Percentiles rank a stretch among this genome's conserved stretches.
These are phyloP conservation scores for Tillandsia leiboldiana DNA, from an alignment of 176 grass and related monocot genomes.

Conservation along the genomic window DNA sequence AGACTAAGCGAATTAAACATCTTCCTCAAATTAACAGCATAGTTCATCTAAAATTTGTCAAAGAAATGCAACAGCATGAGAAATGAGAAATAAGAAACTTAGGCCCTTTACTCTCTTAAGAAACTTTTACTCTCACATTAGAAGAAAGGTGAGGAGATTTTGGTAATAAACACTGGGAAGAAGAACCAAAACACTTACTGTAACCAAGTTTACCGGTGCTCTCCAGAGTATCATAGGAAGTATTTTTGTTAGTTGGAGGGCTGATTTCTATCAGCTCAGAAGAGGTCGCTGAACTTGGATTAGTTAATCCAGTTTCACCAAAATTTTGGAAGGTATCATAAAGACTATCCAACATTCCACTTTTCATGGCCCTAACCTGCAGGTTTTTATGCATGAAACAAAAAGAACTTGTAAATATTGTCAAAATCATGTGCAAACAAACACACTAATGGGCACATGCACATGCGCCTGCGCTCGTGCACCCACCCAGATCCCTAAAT, in stretches of 20 bases:
- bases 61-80: neutral
- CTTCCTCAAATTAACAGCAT: neutral
- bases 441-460: neutral
- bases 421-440: too few species aligned
- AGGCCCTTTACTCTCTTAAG: neutral
- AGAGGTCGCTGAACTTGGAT: constrained; percentile 35
- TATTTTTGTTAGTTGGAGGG: constrained; percentile 43
- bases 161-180: neutral
- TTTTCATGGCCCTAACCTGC: constrained; percentile 70
- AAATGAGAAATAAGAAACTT: too few species aligned
- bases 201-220: neutral
- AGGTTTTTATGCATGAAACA: constrained; percentile 7
- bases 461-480: neutral
- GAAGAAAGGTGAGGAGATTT: neutral
- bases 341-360: constrained; percentile 72
- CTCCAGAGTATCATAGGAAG: constrained; percentile 21
- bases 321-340: constrained; percentile 63
- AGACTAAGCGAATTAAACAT: neutral
- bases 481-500: neutral
- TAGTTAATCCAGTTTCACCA: constrained; percentile 44
- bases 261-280: constrained; percentile 69
- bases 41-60: neutral
- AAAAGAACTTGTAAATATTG: constrained; percentile 1
- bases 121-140: neutral
- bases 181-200: constrained; percentile 17